Conservation (phyloP, 345 rosid genomes). For the Eucalyptus fibrosa region DNA sequence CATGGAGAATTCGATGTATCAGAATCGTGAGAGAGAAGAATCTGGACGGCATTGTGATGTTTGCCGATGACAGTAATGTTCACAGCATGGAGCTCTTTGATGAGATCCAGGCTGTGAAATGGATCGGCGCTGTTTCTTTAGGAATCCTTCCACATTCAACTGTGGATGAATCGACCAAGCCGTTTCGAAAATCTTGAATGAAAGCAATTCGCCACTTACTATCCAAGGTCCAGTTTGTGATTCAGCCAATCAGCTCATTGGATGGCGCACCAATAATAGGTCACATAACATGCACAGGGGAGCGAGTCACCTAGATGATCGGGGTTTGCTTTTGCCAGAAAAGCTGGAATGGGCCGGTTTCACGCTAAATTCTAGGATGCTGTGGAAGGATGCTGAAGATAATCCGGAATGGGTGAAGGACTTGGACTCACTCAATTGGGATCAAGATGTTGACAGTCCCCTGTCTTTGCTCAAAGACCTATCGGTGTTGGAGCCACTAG, state of each 20-base stretch:
- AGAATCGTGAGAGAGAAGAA: conserved; percentile 72
- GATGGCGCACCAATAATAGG: conserved; percentile 74
- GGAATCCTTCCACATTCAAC: conserved; percentile 60
- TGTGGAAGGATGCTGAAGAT: conserved; percentile 64
- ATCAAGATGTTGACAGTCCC: conserved; percentile 49
- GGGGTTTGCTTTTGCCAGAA: conserved; percentile 52
- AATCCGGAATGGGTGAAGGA: conserved; percentile 77
- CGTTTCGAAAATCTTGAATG: not conserved
- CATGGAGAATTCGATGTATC: not conserved
- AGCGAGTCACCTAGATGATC: conserved; percentile 52
- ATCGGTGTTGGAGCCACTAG: conserved; percentile 76
- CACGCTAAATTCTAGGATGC: conserved; percentile 67
- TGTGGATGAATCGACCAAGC: conserved; percentile 23
- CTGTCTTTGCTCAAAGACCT: conserved; percentile 54
- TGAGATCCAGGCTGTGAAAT: conserved; percentile 74
- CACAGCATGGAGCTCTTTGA: conserved; percentile 94
- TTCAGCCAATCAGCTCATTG: conserved; percentile 42
- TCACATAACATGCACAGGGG: conserved; percentile 37
- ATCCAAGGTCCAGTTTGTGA: conserved; percentile 97
- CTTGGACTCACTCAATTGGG: conserved; percentile 22
- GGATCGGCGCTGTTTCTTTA: conserved; percentile 85
- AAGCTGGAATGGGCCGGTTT: conserved; percentile 97
- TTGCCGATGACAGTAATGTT: conserved; percentile 93
- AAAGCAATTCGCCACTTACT: conserved; percentile 23
- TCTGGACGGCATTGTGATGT: conserved; percentile 87